These are phyloP conservation scores for Pelargonium exstipulatum DNA, from an alignment of 441 rosid species.

Conservation along the genomic window DNA sequence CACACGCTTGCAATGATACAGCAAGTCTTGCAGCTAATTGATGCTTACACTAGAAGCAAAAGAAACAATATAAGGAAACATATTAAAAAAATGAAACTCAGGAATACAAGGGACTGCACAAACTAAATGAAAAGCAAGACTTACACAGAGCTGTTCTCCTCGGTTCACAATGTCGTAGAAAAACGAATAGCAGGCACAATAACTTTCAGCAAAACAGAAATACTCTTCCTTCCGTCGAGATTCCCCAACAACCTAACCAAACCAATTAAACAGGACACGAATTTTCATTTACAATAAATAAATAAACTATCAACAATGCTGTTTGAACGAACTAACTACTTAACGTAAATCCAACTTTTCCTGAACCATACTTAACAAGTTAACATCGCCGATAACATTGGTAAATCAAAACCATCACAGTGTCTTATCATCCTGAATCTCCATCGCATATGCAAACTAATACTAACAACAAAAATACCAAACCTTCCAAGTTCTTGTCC, in stretches of 20 bases:
- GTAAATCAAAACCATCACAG: background rate
- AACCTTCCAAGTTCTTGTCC: background rate
- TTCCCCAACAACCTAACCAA: slow-evolving; percentile 68
- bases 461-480: background rate
- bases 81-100: slow-evolving; percentile 9
- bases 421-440: too few relatives aligned
- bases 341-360: too few relatives aligned
- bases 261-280: background rate
- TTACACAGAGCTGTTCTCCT: slow-evolving; percentile 81
- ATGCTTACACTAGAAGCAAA: slow-evolving; percentile 58
- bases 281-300: background rate
- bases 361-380: background rate
- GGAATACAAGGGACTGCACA: background rate
- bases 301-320: background rate
- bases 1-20: slow-evolving; percentile 48
- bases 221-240: slow-evolving; percentile 80
- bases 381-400: background rate
- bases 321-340: background rate
- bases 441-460: background rate
- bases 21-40: slow-evolving; percentile 80
- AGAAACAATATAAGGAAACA: background rate
- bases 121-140: slow-evolving; percentile 17
- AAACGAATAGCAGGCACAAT: slow-evolving; percentile 82
- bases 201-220: slow-evolving; percentile 60
- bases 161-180: slow-evolving; percentile 70